Evolutionary conservation across 129 eudicot species (phyloP).

Genomic region (Helianthus tuberosus): DNA sequence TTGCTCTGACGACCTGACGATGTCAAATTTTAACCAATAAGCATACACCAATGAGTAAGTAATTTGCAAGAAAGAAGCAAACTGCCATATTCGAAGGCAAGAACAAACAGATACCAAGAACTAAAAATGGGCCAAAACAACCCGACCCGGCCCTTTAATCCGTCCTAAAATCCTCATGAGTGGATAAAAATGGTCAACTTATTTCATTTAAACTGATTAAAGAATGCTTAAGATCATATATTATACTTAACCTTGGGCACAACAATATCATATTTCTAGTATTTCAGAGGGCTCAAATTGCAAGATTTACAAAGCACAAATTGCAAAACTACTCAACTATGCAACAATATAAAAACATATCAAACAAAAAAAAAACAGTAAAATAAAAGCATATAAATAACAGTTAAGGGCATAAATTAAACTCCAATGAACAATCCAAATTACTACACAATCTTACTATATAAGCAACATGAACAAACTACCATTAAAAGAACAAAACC

Average conservation of each 20-base stretch:
- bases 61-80: not conserved
- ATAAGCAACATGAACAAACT: no score
- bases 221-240: no score
- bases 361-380: not conserved
- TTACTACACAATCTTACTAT: not conserved
- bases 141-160: not conserved
- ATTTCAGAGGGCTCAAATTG: not conserved
- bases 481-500: constrained; percentile 7
- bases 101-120: not conserved
- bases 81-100: constrained; percentile 1
- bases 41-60: not conserved
- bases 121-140: no score
- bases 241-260: no score
- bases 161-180: no score
- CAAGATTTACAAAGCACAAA: constrained; percentile 7
- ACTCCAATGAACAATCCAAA: no score
- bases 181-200: no score
- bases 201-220: no score
- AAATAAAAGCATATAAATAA: not conserved
- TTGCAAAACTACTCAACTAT: constrained; percentile 6
- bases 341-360: constrained; percentile 15
- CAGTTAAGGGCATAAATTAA: no score
- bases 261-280: no score
- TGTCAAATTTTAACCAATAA: not conserved
- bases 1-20: constrained; percentile 90